Base-by-base conservation (phyloP, 768 basidiomycete species). In the Trametes cingulata region DNA sequence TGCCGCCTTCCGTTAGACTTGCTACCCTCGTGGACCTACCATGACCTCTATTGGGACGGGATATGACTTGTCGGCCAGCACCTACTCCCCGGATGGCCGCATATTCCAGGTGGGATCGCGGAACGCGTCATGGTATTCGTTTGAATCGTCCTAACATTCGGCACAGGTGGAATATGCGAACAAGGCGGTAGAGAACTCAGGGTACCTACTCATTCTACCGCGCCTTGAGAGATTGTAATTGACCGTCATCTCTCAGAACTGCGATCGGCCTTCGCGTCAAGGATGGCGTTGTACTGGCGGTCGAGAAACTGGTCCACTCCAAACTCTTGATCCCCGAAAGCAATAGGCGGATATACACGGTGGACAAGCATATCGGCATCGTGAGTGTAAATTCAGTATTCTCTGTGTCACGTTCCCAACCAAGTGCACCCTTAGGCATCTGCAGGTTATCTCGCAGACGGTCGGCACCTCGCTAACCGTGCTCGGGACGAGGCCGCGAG, bases 31-130 rank as follows among this genome's bases (percentile, higher is more conserved):
- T 1, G 13, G 10, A 19, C 14, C 25, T 52, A 70, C 64, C 58
- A 97, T 98, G 96, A 96, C 95, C 61, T 98, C 96, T 45, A 98
- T 98, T 72, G 96, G 97, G 62, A 98, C 97, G 69, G 97, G 97
- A 59, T 98, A 98, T 80, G 97, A 98, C 82, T 87, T 95, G 61
- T 94, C 92, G 57, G 89, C 93, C 50, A 91, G 88, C 70, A 95
- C 92, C 48, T 95, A 94, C 79, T 94, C 92, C 22, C 96, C 96
- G 62, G 96, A 99, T 77, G 97, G 97, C 27, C 87, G 97, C 65
- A 95, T 99, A 72, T 99, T 99, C 72, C 97, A 99, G 85, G 95
- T 93, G 29, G 52, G 77, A 58, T 24, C 43, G 9, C 24, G 6
- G 36, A 29, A 51, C 58, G 64, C 57, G 47, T 68, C 56, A 17